Percentiles rank a stretch among this genome's conserved stretches.
These are phyloP conservation scores for Kurtzmaniella quercitrusa DNA, from an alignment of 1,139 yeast species.

Conservation along the genomic window DNA sequence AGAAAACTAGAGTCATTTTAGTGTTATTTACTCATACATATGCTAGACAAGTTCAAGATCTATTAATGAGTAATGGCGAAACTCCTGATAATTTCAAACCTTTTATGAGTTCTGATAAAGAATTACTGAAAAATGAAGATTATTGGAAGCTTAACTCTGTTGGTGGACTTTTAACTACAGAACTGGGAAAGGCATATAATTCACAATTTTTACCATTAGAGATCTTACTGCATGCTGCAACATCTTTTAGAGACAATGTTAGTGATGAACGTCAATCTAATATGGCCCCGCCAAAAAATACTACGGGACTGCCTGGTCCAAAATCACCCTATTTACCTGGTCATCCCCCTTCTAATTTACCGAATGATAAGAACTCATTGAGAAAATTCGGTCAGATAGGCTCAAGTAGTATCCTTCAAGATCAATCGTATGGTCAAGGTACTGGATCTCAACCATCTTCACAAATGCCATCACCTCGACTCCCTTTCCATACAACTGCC, in stretches of 20 bases:
- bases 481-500: not conserved
- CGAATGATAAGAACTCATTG: not conserved
- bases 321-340: not conserved
- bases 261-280: not conserved
- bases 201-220: conserved; percentile 27
- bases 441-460: not conserved
- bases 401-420: not conserved
- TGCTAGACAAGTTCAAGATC: conserved; percentile 45
- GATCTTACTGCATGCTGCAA: conserved; percentile 35
- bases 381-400: not conserved
- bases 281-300: not conserved
- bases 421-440: not conserved
- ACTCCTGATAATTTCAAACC: conserved; percentile 22
- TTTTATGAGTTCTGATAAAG: conserved; percentile 12
- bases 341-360: not conserved
- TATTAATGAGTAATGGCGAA: conserved; percentile 21
- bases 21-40: conserved; percentile 60
- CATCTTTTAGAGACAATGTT: conserved; percentile 14
- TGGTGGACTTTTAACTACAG: conserved; percentile 11
- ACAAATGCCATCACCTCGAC: not conserved
- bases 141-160: conserved; percentile 8
- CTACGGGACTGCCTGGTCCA: not conserved
- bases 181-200: conserved; percentile 10
- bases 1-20: conserved; percentile 51
- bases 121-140: conserved; percentile 14